These are phyloP conservation scores for Penicillium desertorum DNA, from an alignment of 495 filamentous ascomycete genomes.

Conservation along the genomic window DNA sequence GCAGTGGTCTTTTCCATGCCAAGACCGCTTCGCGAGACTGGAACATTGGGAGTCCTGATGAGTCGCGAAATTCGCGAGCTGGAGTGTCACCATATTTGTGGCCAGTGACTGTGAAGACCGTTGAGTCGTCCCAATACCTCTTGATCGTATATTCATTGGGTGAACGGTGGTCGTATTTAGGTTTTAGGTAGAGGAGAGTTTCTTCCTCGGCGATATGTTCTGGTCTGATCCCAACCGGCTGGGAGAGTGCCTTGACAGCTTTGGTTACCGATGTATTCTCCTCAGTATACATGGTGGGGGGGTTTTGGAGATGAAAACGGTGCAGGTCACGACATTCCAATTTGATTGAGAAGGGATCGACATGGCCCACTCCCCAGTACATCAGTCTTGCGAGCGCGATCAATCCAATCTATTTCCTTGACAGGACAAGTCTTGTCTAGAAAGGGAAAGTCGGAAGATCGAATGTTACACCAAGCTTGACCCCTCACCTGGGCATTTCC, in stretches of 20 bases:
- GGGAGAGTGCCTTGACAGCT: not conserved
- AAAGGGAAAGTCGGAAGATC: no score
- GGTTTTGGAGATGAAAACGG: not conserved
- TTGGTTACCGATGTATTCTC: not conserved
- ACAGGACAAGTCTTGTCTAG: not conserved
- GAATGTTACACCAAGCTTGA: not conserved
- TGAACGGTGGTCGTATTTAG: slow-evolving; percentile 17
- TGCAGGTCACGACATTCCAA: not conserved
- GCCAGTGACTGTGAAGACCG: slow-evolving; percentile 22
- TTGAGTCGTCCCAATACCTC: slow-evolving; percentile 17
- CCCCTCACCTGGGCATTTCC: slow-evolving; percentile 7
- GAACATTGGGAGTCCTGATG: slow-evolving; percentile 26
- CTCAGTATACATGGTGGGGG: not conserved
- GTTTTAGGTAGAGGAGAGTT: slow-evolving; percentile 18
- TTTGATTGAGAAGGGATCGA: not conserved
- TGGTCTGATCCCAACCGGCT: slow-evolving; percentile 9
- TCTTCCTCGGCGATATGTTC: slow-evolving; percentile 7
- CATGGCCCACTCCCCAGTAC: not conserved
- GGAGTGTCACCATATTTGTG: slow-evolving; percentile 15
- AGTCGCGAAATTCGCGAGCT: slow-evolving; percentile 24
- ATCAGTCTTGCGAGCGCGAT: not conserved
- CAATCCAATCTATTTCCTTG: not conserved
- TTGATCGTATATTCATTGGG: slow-evolving; percentile 21
- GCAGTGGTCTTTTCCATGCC: slow-evolving; percentile 12
- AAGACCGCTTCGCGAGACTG: slow-evolving; percentile 2